Percentiles rank a stretch among this genome's conserved stretches.
Evolutionary conservation across 148 eudicot genomes (phyloP).

Genomic region (Cornus suecica): DNA sequence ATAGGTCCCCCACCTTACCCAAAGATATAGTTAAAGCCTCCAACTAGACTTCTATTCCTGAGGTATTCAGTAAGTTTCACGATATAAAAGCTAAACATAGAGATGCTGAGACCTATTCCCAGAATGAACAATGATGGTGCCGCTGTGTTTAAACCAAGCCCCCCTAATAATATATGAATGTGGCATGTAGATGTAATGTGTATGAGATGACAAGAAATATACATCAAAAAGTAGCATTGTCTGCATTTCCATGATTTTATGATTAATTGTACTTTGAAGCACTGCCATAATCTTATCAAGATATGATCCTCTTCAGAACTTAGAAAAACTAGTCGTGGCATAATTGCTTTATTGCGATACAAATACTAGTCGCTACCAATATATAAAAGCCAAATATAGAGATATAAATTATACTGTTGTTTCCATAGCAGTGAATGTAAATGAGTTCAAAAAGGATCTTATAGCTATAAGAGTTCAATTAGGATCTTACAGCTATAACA

Average conservation of each 20-base stretch:
- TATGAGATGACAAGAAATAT: background rate
- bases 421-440: background rate
- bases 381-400: background rate
- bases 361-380: background rate
- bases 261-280: too few species aligned
- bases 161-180: background rate
- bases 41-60: background rate
- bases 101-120: background rate
- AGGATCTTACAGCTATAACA: slow-evolving; percentile 52
- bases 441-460: background rate
- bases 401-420: background rate
- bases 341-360: background rate
- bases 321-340: background rate
- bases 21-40: background rate
- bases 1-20: too few species aligned
- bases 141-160: background rate
- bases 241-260: background rate
- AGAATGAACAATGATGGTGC: background rate
- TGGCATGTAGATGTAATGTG: background rate
- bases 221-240: background rate
- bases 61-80: background rate
- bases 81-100: background rate
- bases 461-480: background rate
- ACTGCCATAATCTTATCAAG: background rate
- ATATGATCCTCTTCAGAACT: background rate